Percentiles rank a stretch among this genome's conserved stretches.
Conservation (phyloP, 495 filamentous ascomycete species). For the Jackrogersella minutella region DNA sequence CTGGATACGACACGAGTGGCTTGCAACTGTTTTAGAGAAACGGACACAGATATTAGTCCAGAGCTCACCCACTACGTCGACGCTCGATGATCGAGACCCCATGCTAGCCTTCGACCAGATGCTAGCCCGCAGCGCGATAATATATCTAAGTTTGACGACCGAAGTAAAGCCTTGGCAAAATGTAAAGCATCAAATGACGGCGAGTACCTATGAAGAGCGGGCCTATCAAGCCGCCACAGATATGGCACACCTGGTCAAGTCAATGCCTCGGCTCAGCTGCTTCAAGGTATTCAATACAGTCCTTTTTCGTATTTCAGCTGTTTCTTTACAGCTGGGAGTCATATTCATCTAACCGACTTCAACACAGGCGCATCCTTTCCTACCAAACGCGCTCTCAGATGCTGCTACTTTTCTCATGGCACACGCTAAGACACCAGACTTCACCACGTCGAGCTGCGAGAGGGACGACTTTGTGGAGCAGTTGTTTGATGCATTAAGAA, state of each 20-base stretch:
- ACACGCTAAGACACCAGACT: background rate
- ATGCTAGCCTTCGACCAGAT: background rate
- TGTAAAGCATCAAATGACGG: background rate
- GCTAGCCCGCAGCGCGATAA: background rate
- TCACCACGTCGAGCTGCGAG: background rate
- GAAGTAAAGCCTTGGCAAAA: background rate
- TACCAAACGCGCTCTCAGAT: background rate
- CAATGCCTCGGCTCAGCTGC: background rate
- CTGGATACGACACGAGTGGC: constrained; percentile 17
- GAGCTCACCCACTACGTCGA: background rate
- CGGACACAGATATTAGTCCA: background rate
- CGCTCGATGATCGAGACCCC: background rate
- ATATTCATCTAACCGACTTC: background rate
- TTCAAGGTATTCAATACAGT: background rate
- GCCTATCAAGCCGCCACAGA: background rate
- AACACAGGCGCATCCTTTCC: background rate
- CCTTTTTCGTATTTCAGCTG: background rate
- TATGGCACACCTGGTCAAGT: background rate
- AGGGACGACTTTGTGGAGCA: background rate
- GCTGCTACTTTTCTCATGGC: background rate
- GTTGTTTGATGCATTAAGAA: background rate
- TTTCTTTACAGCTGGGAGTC: background rate
- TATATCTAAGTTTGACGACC: background rate
- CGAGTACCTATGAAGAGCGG: background rate
- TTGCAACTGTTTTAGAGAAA: background rate